phyloP scores from a whole-genome alignment of 805 yeast genomes.

The Candida dendrica region DNA sequence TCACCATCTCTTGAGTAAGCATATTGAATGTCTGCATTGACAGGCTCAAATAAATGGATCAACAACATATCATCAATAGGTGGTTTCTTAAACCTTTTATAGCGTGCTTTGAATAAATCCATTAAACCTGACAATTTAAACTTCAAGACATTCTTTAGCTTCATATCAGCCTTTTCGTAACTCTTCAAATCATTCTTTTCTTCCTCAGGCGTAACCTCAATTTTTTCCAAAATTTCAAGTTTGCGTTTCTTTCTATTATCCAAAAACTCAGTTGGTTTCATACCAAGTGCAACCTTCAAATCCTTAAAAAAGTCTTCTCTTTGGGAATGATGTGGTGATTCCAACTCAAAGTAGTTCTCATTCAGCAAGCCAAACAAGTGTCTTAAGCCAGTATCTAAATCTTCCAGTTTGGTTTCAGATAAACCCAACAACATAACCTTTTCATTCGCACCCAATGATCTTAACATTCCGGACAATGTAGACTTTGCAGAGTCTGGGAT shows the following conservation, averaged over 20 bases:
- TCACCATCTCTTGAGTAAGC: slow-evolving; percentile 51
- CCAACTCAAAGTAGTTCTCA: slow-evolving; percentile 39
- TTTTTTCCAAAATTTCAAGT: slow-evolving; percentile 26
- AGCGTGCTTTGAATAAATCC: slow-evolving; percentile 83
- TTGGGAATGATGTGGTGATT: slow-evolving; percentile 37
- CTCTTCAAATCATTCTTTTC: slow-evolving; percentile 36
- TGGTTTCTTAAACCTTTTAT: slow-evolving; percentile 87
- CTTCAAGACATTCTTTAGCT: slow-evolving; percentile 76
- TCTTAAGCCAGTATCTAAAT: slow-evolving; percentile 39
- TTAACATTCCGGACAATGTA: slow-evolving; percentile 61
- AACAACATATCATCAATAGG: slow-evolving; percentile 71
- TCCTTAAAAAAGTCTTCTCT: slow-evolving; percentile 50
- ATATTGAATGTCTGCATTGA: slow-evolving; percentile 23
- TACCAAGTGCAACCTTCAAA: slow-evolving; percentile 44
- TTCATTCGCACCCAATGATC: slow-evolving; percentile 65
- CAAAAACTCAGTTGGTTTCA: slow-evolving; percentile 68
- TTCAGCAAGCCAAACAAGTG: slow-evolving; percentile 51
- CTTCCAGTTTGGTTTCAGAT: slow-evolving; percentile 40
- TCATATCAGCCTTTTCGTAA: slow-evolving; percentile 58
- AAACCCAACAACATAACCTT: slow-evolving; percentile 68
- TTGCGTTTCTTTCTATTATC: slow-evolving; percentile 41
- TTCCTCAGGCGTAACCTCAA: slow-evolving; percentile 30
- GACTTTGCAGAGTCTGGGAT: slow-evolving; percentile 65
- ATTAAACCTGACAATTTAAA: slow-evolving; percentile 79
- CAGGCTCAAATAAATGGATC: slow-evolving; percentile 71